phyloP scores from a whole-genome alignment of 805 yeast species.

The Komagataella ulmi region DNA sequence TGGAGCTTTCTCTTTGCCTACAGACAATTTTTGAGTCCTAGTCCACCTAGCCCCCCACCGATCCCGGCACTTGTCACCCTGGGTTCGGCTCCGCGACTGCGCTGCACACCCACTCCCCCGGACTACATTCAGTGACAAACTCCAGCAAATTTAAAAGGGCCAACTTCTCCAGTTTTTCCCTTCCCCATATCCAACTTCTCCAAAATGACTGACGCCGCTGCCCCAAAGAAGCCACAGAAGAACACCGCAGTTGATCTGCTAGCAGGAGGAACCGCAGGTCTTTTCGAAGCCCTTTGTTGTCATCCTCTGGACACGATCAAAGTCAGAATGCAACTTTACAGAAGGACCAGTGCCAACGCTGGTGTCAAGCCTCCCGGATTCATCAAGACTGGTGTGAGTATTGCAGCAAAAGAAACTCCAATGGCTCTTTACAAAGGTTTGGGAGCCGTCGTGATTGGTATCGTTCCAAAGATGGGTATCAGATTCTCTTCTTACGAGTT shows the following conservation, averaged over 20 bases:
- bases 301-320: conserved; percentile 97
- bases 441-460: conserved; percentile 95
- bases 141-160: background rate
- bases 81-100: background rate
- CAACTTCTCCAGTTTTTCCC: background rate
- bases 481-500: conserved; percentile 91
- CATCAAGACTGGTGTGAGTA: conserved; percentile 64
- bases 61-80: background rate
- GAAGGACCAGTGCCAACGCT: conserved; percentile 31
- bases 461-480: conserved; percentile 97
- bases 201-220: background rate
- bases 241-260: conserved; percentile 51
- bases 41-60: background rate
- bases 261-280: conserved; percentile 96
- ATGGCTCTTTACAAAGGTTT: conserved; percentile 87
- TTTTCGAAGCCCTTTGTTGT: conserved; percentile 94
- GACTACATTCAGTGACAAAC: background rate
- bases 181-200: background rate
- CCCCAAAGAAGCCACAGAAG: conserved; percentile 8
- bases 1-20: background rate
- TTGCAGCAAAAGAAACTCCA: conserved; percentile 69
- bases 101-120: background rate
- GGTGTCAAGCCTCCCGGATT: conserved; percentile 74
- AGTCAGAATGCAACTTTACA: conserved; percentile 90
- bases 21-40: background rate